Evolutionary conservation across 129 eudicot genomes (phyloP).

Genomic region (carrot (Daucus carota)): DNA sequence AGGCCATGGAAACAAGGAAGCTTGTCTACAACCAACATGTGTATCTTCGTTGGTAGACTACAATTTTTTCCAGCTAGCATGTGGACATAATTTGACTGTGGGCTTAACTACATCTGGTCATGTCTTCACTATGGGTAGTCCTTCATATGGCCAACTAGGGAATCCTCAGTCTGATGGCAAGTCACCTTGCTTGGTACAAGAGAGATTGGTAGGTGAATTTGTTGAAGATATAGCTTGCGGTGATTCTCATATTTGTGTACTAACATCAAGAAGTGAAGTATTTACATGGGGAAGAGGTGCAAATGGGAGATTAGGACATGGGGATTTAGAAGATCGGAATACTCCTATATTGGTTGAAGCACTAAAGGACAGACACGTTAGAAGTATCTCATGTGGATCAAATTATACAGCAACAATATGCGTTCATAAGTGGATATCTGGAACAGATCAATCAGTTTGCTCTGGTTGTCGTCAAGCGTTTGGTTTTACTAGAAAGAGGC

Average conservation of each 20-base stretch:
- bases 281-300: constrained; percentile 91
- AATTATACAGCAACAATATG: constrained; percentile 74
- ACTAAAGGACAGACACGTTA: constrained; percentile 64
- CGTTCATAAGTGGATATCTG: constrained; percentile 87
- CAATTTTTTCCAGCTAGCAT: constrained; percentile 72
- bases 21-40: constrained; percentile 59
- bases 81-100: constrained; percentile 66
- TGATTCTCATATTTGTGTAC: constrained; percentile 63
- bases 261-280: constrained; percentile 78
- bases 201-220: constrained; percentile 68
- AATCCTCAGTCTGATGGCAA: constrained; percentile 76
- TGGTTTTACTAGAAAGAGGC: constrained; percentile 84
- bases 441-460: constrained; percentile 76
- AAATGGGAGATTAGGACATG: constrained; percentile 88
- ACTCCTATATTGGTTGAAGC: constrained; percentile 72
- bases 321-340: constrained; percentile 63
- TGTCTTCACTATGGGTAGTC: constrained; percentile 80
- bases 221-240: constrained; percentile 94
- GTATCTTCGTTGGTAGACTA: constrained; percentile 61
- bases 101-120: constrained; percentile 90
- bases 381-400: constrained; percentile 72
- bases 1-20: constrained; percentile 72
- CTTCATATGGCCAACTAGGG: constrained; percentile 64
- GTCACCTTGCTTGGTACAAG: constrained; percentile 71
- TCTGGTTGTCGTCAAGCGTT: constrained; percentile 79